Conservation (phyloP, 2,329 filamentous ascomycete genomes). For the Trichothecium roseum region DNA sequence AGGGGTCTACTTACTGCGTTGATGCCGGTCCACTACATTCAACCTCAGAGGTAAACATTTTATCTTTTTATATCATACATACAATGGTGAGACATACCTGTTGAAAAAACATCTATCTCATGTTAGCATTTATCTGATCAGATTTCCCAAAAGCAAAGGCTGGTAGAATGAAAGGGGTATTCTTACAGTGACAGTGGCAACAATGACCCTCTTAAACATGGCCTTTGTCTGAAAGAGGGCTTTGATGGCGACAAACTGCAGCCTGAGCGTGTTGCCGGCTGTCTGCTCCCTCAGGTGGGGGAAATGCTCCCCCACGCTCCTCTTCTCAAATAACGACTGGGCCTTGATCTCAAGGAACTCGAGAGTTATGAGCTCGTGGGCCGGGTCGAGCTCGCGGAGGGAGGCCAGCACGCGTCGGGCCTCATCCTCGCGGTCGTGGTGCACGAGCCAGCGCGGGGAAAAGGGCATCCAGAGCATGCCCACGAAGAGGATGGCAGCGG, state of each 20-base stretch:
- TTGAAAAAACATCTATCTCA: constrained; percentile 45
- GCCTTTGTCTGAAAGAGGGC: constrained; percentile 54
- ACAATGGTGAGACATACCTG: constrained; percentile 8
- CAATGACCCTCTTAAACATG: constrained; percentile 56
- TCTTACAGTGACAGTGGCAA: constrained; percentile 42
- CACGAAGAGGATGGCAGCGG: constrained; percentile 52
- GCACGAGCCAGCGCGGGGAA: constrained; percentile 64
- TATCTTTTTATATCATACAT: constrained; percentile 3
- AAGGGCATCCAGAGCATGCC: constrained; percentile 77
- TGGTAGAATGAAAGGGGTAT: no score
- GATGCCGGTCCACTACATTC: constrained; percentile 26
- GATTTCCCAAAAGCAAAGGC: no score
- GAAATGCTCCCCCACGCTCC: constrained; percentile 55
- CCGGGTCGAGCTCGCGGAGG: constrained; percentile 49
- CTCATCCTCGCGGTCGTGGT: constrained; percentile 59
- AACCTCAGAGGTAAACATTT: not conserved
- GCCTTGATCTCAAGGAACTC: constrained; percentile 81
- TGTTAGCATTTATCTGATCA: no score
- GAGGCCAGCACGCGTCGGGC: constrained; percentile 51
- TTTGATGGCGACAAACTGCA: constrained; percentile 58
- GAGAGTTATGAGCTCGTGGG: constrained; percentile 60
- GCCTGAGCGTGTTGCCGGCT: constrained; percentile 52
- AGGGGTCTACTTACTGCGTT: constrained; percentile 44
- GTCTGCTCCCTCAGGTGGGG: constrained; percentile 52
- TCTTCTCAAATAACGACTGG: constrained; percentile 67